Evolutionary conservation across 371 early-diverging fungal genomes (phyloP).

Genomic region (Vairimorpha ceranae): DNA sequence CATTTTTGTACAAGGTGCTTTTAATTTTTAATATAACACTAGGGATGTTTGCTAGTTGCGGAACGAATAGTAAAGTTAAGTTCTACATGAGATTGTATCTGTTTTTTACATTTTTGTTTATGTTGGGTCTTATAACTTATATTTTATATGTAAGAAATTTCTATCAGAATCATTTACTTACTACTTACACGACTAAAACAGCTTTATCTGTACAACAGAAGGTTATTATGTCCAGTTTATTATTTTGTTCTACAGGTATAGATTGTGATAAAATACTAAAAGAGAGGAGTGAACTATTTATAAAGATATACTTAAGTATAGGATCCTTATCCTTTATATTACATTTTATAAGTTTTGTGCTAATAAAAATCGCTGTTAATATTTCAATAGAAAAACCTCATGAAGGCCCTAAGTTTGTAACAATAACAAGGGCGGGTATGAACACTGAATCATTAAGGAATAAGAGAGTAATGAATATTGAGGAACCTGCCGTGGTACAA

Average conservation of each 20-base stretch:
- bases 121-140: neutral
- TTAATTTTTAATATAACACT: constrained; percentile 35
- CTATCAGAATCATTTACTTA: constrained; percentile 5
- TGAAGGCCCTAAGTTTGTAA: constrained; percentile 24
- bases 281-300: neutral
- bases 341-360: constrained; percentile 17
- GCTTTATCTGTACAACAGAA: neutral
- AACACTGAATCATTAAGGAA: constrained; percentile 18
- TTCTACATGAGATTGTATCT: constrained; percentile 40
- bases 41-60: constrained; percentile 40
- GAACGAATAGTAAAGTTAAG: constrained; percentile 28
- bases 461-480: constrained; percentile 24
- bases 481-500: neutral
- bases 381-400: constrained; percentile 12
- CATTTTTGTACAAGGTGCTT: constrained; percentile 10
- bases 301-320: constrained; percentile 7
- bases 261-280: neutral
- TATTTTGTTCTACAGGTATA: neutral
- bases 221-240: neutral
- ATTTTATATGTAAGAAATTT: constrained; percentile 20
- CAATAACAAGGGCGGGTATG: constrained; percentile 25
- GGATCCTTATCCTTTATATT: constrained; percentile 9
- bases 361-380: constrained; percentile 20
- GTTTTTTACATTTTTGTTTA: neutral
- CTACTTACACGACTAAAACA: neutral